These are phyloP conservation scores for Taphrina sp. DNA, from an alignment of 1,139 yeast genomes.

Conservation along the genomic window DNA sequence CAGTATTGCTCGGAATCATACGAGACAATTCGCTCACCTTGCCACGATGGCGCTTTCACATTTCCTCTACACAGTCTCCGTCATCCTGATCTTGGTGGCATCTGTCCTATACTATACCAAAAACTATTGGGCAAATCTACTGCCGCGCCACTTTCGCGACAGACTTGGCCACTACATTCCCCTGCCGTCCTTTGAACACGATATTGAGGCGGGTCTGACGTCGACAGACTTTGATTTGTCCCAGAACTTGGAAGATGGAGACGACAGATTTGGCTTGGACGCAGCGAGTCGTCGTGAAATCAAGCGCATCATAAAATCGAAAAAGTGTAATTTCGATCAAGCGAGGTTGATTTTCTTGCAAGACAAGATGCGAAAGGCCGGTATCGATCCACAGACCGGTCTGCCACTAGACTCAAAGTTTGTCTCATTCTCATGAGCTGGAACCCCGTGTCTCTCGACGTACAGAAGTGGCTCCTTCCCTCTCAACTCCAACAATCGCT, in stretches of 20 bases:
- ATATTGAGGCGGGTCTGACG: slow-evolving; percentile 63
- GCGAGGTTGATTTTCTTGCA: slow-evolving; percentile 53
- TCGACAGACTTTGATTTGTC: slow-evolving; percentile 61
- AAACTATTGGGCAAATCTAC: slow-evolving; percentile 5
- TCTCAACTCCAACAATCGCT: no score
- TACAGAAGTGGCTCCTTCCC: no score
- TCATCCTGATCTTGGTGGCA: slow-evolving; percentile 4
- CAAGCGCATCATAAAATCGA: slow-evolving; percentile 54
- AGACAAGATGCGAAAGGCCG: slow-evolving; percentile 20
- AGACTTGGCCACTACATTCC: slow-evolving; percentile 21
- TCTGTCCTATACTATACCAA: slow-evolving; percentile 14
- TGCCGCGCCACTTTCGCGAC: slow-evolving; percentile 9
- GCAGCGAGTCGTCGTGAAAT: slow-evolving; percentile 56
- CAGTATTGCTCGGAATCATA: no score
- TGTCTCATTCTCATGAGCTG: slow-evolving; percentile 39
- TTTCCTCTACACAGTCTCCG: slow-evolving; percentile 18
- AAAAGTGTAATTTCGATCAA: slow-evolving; percentile 59
- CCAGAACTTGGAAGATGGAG: slow-evolving; percentile 52
- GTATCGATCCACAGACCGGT: slow-evolving; percentile 35
- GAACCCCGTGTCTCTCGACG: no score
- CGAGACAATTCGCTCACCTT: no score
- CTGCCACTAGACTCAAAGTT: slow-evolving; percentile 32
- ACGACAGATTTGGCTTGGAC: slow-evolving; percentile 62
- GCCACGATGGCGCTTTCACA: slow-evolving; percentile 30
- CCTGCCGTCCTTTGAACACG: slow-evolving; percentile 53